Conservation (phyloP, 805 yeast genomes). For the Metschnikowia kunwiensis region DNA sequence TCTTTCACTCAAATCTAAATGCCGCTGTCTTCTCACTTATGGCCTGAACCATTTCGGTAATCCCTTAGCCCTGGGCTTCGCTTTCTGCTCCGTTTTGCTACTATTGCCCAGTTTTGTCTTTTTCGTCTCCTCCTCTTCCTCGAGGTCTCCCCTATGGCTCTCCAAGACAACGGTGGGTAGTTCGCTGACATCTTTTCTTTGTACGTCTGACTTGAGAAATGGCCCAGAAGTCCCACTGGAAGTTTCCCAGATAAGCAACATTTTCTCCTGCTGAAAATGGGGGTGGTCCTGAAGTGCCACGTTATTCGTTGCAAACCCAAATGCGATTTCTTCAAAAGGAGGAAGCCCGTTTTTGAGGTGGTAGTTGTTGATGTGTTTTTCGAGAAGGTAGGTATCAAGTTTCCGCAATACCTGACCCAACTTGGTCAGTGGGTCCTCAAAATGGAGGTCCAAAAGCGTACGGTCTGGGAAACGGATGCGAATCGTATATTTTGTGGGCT, state of each 20-base stretch:
- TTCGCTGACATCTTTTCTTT: slow-evolving; percentile 25
- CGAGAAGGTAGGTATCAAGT: slow-evolving; percentile 32
- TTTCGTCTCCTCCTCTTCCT: slow-evolving; percentile 23
- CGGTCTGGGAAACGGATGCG: slow-evolving; percentile 41
- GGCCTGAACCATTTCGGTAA: slow-evolving; percentile 20
- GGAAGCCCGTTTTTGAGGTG: slow-evolving; percentile 36
- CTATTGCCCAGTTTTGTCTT: not conserved
- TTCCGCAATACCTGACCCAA: slow-evolving; percentile 37
- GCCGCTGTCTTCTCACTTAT: not conserved
- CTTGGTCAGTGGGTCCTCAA: slow-evolving; percentile 26
- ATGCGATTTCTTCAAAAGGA: slow-evolving; percentile 31
- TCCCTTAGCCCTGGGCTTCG: slow-evolving; percentile 10
- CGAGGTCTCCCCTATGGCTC: slow-evolving; percentile 29
- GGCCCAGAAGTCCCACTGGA: slow-evolving; percentile 23
- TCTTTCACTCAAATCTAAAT: no score
- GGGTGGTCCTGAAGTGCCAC: slow-evolving; percentile 25
- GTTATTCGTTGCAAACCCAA: slow-evolving; percentile 30
- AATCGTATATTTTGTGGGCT: slow-evolving; percentile 29
- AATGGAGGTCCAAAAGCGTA: slow-evolving; percentile 32
- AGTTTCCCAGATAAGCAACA: slow-evolving; percentile 38
- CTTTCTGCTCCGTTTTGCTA: not conserved
- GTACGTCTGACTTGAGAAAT: slow-evolving; percentile 21
- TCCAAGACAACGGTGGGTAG: slow-evolving; percentile 39
- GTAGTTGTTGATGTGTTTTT: slow-evolving; percentile 29
- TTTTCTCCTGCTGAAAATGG: slow-evolving; percentile 30